Base-by-base conservation (phyloP, 106 monocot species). In the Platanthera guangdongensis region DNA sequence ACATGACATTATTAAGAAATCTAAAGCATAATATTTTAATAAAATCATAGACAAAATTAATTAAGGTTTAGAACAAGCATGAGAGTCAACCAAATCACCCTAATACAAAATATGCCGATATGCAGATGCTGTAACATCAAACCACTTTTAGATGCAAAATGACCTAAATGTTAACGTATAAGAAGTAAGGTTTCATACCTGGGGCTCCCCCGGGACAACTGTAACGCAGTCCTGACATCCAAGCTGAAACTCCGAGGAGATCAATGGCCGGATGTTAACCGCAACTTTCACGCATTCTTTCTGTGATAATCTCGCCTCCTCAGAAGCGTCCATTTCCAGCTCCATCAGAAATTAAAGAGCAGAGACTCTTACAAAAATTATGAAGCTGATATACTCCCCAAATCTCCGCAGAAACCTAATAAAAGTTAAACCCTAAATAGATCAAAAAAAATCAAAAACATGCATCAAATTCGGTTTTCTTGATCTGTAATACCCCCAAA, bases 241-340 rank as follows among this genome's bases (percentile, higher is more conserved):
- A 51, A 83, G 19, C 15, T 88, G 69, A 19, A 92, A 83, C 84
- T 99, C 97, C 7, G 80, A 4, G 11, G 91, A 79, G 68, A 99
- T 90, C 50, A 99, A 85, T 0, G 97, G 97, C 28, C 97, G 79
- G 25, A 94, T 83, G 74, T 99, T 94, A 9, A 99, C 94, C 4
- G 94, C 97, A 14, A 99, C 97, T 76, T 90, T 86, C 28, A 99
- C 94, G 76, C 89, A 90, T n/a, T 99, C 94, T 68, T 82, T 83
- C 65, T 77, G 71, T 50, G 72, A 25, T 5, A 57, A 57, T 57
- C 52, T 80, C 30, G 12, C n/a, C 25, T 74, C 80, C 64, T 86
- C 90, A 22, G 81, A 79, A 68, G 46, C 25, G n/a, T 92, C 95
- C 92, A 95, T 95, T 54, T 5, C 16, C 14, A 72, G 45, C 52